Conservation (phyloP, 495 filamentous ascomycete species). For the Terfezia boudieri region DNA sequence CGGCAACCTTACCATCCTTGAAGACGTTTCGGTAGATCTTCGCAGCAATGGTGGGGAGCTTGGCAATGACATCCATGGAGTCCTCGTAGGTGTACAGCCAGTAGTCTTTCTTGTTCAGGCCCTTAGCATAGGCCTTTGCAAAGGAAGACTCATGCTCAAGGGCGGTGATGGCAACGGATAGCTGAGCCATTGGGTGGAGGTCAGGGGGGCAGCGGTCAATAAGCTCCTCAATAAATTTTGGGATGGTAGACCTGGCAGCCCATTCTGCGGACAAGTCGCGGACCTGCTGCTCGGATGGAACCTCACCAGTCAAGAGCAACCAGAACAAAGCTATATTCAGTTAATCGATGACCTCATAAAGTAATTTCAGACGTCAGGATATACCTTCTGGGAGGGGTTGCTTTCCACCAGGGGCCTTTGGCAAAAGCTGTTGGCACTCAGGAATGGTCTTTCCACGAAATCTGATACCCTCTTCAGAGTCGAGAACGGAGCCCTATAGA, state of each 20-base stretch:
- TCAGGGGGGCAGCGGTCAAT: conserved; percentile 97
- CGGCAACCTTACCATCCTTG: conserved; percentile 95
- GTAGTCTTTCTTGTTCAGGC: conserved; percentile 97
- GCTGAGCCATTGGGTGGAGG: conserved; percentile 99
- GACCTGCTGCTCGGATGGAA: conserved; percentile 92
- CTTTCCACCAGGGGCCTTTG: conserved; percentile 83
- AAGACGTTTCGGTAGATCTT: conserved; percentile 99
- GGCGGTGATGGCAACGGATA: conserved; percentile 90
- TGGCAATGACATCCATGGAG: conserved; percentile 98
- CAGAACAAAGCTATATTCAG: conserved; percentile 59
- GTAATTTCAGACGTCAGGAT: conserved; percentile 3
- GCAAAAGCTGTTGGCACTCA: conserved; percentile 90
- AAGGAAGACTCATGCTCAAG: conserved; percentile 96
- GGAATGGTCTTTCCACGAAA: conserved; percentile 97
- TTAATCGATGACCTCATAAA: conserved; percentile 6
- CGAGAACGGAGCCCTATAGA: conserved; percentile 68
- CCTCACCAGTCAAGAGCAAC: conserved; percentile 92
- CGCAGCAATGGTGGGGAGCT: conserved; percentile 91
- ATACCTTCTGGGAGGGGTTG: conserved; percentile 88
- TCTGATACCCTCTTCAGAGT: conserved; percentile 95
- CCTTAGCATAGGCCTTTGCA: conserved; percentile 93
- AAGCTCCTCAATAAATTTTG: conserved; percentile 94
- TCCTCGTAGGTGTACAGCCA: conserved; percentile 99
- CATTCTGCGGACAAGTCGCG: conserved; percentile 92
- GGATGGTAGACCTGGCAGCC: conserved; percentile 89